These are phyloP conservation scores for Sphenostylis stenocarpa DNA, from an alignment of 306 rosid species.

Conservation along the genomic window DNA sequence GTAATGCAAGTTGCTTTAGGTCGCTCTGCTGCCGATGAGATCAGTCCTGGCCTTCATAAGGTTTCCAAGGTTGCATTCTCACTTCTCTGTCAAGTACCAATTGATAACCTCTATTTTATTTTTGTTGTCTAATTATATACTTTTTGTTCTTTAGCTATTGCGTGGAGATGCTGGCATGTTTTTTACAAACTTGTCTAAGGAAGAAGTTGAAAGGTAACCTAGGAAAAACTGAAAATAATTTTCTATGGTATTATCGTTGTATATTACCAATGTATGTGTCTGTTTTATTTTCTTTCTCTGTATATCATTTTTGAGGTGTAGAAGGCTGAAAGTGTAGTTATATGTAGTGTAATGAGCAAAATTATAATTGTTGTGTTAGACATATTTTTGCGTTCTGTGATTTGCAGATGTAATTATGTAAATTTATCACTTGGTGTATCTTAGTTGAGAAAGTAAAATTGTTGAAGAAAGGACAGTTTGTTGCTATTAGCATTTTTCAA, in stretches of 20 bases:
- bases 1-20: conserved; percentile 92
- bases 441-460: background rate
- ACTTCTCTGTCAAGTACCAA: background rate
- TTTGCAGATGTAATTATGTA: background rate
- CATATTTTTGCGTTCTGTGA: background rate
- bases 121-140: background rate
- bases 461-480: background rate
- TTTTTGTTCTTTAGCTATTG: conserved; percentile 49
- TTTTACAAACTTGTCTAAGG: conserved; percentile 74
- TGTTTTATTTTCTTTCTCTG: background rate
- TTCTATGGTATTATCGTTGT: background rate
- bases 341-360: background rate
- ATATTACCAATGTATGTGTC: background rate
- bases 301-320: background rate
- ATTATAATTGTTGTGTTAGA: background rate
- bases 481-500: background rate
- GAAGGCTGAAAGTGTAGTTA: background rate
- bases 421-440: background rate
- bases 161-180: conserved; percentile 88
- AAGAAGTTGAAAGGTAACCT: conserved; percentile 77
- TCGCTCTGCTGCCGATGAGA: conserved; percentile 74
- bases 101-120: background rate
- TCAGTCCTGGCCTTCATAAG: conserved; percentile 54
- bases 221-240: background rate
- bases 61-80: conserved; percentile 69